Conservation (phyloP, 2,329 filamentous ascomycete species). For the Pyricularia grisea region DNA sequence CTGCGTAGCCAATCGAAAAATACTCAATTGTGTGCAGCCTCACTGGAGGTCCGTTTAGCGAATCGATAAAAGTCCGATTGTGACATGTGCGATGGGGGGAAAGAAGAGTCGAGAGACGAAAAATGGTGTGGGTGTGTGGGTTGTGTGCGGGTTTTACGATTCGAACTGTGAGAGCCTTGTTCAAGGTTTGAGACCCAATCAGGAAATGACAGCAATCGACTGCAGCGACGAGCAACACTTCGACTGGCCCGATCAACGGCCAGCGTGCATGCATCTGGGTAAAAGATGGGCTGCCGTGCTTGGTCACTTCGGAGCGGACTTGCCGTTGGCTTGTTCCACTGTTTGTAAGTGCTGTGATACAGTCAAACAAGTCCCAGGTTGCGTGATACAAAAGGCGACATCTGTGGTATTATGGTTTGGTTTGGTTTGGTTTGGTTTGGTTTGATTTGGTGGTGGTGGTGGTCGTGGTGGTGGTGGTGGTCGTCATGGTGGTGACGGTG, state of each 20-base stretch:
- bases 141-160: not conserved
- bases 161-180: not conserved
- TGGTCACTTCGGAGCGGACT: not conserved
- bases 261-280: not conserved
- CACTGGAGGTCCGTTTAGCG: not conserved
- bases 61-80: not conserved
- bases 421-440: too few species aligned
- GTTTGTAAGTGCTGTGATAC: not conserved
- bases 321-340: not conserved
- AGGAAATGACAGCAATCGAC: not conserved
- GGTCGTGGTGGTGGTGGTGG: too few species aligned
- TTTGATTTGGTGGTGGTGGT: too few species aligned
- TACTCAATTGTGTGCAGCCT: not conserved
- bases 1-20: not conserved
- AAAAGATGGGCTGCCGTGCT: not conserved
- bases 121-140: not conserved
- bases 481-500: not conserved
- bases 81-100: too few species aligned
- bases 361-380: not conserved
- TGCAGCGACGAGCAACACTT: not conserved
- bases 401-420: not conserved
- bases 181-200: not conserved
- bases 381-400: not conserved
- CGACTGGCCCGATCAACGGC: not conserved
- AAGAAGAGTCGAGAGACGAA: too few species aligned